These are phyloP conservation scores for Phytopythium chamaehyphon DNA, from an alignment of 352 stramenopile genomes.

Conservation along the genomic window DNA sequence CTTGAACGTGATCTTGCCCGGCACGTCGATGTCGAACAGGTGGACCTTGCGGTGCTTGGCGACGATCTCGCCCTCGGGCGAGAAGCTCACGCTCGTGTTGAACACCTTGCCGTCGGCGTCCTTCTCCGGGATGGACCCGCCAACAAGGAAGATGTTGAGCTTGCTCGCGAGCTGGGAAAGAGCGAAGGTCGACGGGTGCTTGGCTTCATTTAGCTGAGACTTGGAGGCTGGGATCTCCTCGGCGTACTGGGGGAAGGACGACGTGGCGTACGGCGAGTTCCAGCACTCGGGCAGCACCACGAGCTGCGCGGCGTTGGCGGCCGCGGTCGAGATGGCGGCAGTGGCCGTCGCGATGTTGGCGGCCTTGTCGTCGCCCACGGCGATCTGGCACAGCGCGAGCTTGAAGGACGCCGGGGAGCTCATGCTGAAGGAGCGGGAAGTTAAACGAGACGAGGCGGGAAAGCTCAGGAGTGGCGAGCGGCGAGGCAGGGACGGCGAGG, in stretches of 20 bases:
- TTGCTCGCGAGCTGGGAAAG: conserved; percentile 89
- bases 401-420: conserved; percentile 65
- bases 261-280: conserved; percentile 97
- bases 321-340: conserved; percentile 60
- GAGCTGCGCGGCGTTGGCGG: conserved; percentile 76
- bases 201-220: conserved; percentile 40
- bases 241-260: conserved; percentile 97
- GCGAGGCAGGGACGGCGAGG: background rate
- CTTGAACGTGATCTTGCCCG: conserved; percentile 98
- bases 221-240: conserved; percentile 90
- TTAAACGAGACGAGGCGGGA: conserved; percentile 13
- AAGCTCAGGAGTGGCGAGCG: background rate
- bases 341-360: conserved; percentile 81
- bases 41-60: conserved; percentile 99
- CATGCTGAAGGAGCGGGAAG: conserved; percentile 27
- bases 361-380: conserved; percentile 84
- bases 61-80: conserved; percentile 91
- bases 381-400: conserved; percentile 95
- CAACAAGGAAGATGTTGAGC: conserved; percentile 93
- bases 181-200: conserved; percentile 84
- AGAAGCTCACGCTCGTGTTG: conserved; percentile 99
- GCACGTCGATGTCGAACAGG: conserved; percentile 99
- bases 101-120: conserved; percentile 89
- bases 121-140: conserved; percentile 95
- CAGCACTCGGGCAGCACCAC: conserved; percentile 94